Evolutionary conservation across 345 rosid species (phyloP).

Genomic region (Salix viminalis): DNA sequence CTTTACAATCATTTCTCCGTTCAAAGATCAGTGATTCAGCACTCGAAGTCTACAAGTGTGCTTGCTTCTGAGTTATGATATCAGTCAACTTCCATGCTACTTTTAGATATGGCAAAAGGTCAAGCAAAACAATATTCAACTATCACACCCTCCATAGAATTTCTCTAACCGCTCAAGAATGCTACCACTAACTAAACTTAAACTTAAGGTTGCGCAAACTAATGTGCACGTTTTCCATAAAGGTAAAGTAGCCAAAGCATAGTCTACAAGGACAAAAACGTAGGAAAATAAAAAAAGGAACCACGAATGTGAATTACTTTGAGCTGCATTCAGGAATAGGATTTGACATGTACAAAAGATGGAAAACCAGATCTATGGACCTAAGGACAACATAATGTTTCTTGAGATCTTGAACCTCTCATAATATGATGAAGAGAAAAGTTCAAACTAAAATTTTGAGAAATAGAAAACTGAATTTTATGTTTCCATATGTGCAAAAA

Average conservation of each 20-base stretch:
- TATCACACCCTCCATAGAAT: neutral
- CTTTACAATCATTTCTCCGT: neutral
- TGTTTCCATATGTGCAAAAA: conserved; percentile 15
- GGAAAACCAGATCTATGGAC: neutral
- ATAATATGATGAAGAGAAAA: neutral
- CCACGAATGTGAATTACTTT: neutral
- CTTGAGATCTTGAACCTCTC: neutral
- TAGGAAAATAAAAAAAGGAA: neutral
- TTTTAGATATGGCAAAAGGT: neutral
- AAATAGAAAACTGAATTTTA: neutral
- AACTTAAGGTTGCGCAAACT: neutral
- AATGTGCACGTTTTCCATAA: neutral
- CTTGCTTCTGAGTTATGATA: neutral
- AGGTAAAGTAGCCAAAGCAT: neutral
- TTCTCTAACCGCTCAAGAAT: neutral
- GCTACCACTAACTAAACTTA: neutral
- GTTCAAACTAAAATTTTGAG: neutral
- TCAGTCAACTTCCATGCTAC: neutral
- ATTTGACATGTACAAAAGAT: neutral
- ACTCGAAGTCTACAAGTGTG: neutral
- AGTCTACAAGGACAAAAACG: neutral
- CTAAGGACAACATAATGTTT: neutral
- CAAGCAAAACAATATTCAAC: neutral
- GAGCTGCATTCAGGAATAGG: neutral
- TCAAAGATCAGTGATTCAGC: neutral